Base-by-base conservation (phyloP, 495 filamentous ascomycete genomes). In the Aspergillus asperescens region DNA sequence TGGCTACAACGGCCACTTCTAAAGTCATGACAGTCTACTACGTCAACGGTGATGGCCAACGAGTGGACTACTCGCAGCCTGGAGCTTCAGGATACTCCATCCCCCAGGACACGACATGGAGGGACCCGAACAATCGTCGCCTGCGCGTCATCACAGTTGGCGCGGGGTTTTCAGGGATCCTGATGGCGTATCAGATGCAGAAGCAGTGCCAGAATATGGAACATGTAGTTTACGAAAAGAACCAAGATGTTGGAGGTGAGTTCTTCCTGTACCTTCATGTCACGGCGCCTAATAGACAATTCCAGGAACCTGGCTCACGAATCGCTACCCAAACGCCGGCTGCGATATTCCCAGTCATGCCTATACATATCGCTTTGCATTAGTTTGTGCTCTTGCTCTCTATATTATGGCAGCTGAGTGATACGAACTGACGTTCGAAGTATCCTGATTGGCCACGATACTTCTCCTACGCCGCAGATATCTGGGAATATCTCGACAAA, bases 161-260 rank as follows among this genome's bases (percentile, higher is more conserved):
- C 1, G 40, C 40, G 7, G 40, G 40, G 1, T 43, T 43, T 13
- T 43, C 40, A 1, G 40, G 40, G 13, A 43, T 43, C 12, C 12
- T 43, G 40, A 43, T 43, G 40, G 40, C 40, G 22, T 43, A 43
- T 18, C 22, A 27, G 23, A 43, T 43, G 5, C 40, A 43, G 40
- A 43, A 43, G 40, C 9, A 25, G 23, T 43, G 40, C n/a, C 22
- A 2, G 23, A 43, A 43, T 28, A 43, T 43, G 5, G 22, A 43
- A 9, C 40, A 43, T 43, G 40, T 43, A 22, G 40, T 43, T 6
- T 43, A 43, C 23, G 40, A 43, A 22, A 43, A 43, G 40, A 43
- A 43, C 8, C 23, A 13, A 5, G 40, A 43, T 43, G 10, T 43
- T 4, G 40, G 40, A 28, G 40, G 40, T 43, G 4, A 12, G 18